Base-by-base conservation (phyloP, 805 yeast species). In the Cyberlindnera nakhonratchasimensis region DNA sequence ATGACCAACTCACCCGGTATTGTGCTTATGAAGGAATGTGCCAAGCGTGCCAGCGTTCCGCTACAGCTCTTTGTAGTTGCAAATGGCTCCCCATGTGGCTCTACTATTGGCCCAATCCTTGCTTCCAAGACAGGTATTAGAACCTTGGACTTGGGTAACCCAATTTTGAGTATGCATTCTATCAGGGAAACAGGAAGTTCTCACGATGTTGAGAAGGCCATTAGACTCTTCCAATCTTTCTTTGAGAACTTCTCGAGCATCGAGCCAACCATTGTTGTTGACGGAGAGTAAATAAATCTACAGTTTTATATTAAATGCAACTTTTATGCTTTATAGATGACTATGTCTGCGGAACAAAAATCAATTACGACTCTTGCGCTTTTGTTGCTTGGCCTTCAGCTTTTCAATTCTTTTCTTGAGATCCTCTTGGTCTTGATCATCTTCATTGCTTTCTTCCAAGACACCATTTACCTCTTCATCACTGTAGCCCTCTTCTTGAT, bases 101-200 rank as follows among this genome's bases (percentile, higher is more conserved):
- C 95, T 2, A 91, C 99, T 2, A 91, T 91, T 57, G 99, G 98
- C 1, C 98, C 98, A 17, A 86, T 90, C 63, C 69, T 91, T 44
- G 83, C 96, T 26, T 82, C 95, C 3, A 84, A 84, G 52, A 72
- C 89, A 29, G 98, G 98, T 40, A 74, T 90, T 38, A 75, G 93
- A 59, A 86, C 96, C 3, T 65, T 90, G 47, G 98, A 90, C 63
- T 65, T 90, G 40, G 98, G 98, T 44, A 87, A 86, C 56, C 95
- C 96, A 2, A 93, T 89, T 57, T 69, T 90, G 54, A 81, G 93
- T 45, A 90, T 90, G 98, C 98, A 90, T 59, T 84, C 95, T 1
- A 82, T 87, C 47, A 77, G 97, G 62, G 98, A 90, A 63, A 89
- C 96, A 5, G 90, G 95, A 26, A 95, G 96, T 17, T 64, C 86